Conservation (phyloP, 2,329 filamentous ascomycete species). For the Colletotrichum plurivorum region DNA sequence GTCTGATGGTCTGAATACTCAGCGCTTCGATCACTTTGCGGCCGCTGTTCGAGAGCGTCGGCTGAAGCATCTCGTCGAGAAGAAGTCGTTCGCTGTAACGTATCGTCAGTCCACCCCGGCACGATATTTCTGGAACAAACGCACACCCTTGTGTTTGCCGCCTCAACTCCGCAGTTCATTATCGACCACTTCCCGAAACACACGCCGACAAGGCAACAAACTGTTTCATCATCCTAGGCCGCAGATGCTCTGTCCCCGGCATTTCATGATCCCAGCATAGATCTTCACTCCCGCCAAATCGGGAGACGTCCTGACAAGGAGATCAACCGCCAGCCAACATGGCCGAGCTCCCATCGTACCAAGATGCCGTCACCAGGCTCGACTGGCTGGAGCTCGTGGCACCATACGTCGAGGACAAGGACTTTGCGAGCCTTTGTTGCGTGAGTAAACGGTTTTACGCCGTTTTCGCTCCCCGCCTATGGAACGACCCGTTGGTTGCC, state of each 20-base stretch:
- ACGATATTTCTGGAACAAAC: constrained; percentile 13
- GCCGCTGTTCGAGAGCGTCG: neutral
- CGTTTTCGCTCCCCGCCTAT: constrained; percentile 66
- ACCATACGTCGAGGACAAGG: constrained; percentile 56
- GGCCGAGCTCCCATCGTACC: constrained; percentile 64
- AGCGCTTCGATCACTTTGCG: neutral
- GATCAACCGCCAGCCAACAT: constrained; percentile 9
- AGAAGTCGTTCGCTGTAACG: constrained; percentile 2
- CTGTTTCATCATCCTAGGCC: constrained; percentile 19
- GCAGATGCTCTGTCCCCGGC: neutral
- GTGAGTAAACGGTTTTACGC: constrained; percentile 63
- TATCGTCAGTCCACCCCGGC: neutral
- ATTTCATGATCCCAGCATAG: neutral
- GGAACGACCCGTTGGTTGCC: constrained; percentile 63
- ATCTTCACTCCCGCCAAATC: neutral
- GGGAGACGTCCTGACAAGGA: neutral
- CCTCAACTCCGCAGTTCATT: neutral
- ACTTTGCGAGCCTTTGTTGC: constrained; percentile 63
- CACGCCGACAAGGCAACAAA: constrained; percentile 8
- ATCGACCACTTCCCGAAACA: neutral
- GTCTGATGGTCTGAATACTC: neutral
- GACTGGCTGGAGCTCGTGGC: constrained; percentile 67
- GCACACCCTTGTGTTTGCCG: constrained; percentile 1
- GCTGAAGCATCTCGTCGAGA: neutral
- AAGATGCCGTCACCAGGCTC: constrained; percentile 59